phyloP scores from a whole-genome alignment of 2,329 filamentous ascomycete genomes.

The Ramularia collo-cygni region DNA sequence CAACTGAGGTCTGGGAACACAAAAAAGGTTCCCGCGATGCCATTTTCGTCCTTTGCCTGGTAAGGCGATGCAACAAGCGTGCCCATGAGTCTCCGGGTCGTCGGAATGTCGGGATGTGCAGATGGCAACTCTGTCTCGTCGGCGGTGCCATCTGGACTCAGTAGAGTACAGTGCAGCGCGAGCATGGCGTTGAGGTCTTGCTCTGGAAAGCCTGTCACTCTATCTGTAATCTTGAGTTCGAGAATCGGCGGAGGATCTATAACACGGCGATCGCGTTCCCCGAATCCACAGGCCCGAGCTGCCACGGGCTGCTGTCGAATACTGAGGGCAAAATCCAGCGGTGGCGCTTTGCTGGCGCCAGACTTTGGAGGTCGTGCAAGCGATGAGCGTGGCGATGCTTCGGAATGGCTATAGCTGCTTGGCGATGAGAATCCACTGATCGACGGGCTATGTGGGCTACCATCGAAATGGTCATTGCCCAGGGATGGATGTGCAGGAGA shows the following conservation, averaged over 20 bases:
- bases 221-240: slow-evolving; percentile 60
- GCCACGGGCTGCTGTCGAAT: slow-evolving; percentile 74
- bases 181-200: slow-evolving; percentile 56
- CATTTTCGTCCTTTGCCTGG: slow-evolving; percentile 66
- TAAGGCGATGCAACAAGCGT: slow-evolving; percentile 71
- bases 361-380: slow-evolving; percentile 10
- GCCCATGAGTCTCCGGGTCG: slow-evolving; percentile 72
- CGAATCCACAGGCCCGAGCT: slow-evolving; percentile 74
- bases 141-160: slow-evolving; percentile 58
- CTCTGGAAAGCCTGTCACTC: slow-evolving; percentile 46
- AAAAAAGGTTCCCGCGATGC: slow-evolving; percentile 72
- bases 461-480: slow-evolving; percentile 3
- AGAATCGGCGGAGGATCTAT: slow-evolving; percentile 81
- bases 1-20: slow-evolving; percentile 79
- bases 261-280: slow-evolving; percentile 71
- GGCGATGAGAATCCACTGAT: slow-evolving; percentile 18
- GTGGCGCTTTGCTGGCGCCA: slow-evolving; percentile 15
- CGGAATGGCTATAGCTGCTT: slow-evolving; percentile 18
- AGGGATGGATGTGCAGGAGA: slow-evolving; percentile 9
- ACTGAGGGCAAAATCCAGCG: slow-evolving; percentile 42
- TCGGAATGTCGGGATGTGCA: slow-evolving; percentile 50
- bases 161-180: slow-evolving; percentile 65
- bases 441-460: slow-evolving; percentile 13
- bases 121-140: slow-evolving; percentile 56
- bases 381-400: slow-evolving; percentile 22